These are phyloP conservation scores for Sutorius australiensis DNA, from an alignment of 768 basidiomycete genomes.

Conservation along the genomic window DNA sequence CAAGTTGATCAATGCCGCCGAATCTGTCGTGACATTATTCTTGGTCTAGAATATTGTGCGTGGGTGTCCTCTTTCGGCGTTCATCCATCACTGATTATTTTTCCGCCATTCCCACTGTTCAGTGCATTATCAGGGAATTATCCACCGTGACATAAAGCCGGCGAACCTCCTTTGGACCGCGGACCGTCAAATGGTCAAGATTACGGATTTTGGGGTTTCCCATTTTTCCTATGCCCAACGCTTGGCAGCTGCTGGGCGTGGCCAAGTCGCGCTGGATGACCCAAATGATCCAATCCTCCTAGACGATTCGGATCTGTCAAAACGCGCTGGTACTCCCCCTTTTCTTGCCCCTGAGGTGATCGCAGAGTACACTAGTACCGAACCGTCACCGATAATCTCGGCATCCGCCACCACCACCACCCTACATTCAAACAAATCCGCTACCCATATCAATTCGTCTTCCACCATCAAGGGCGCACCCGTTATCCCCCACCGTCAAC, in stretches of 20 bases:
- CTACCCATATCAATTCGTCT: constrained; percentile 29
- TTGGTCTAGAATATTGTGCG: constrained; percentile 94
- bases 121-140: constrained; percentile 98
- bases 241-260: constrained; percentile 56
- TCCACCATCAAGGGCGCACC: constrained; percentile 28
- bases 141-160: constrained; percentile 99
- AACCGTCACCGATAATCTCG: constrained; percentile 32
- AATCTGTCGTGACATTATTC: constrained; percentile 88
- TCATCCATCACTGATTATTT: constrained; percentile 2
- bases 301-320: constrained; percentile 83
- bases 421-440: constrained; percentile 28
- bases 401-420: constrained; percentile 31
- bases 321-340: constrained; percentile 91
- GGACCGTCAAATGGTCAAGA: constrained; percentile 88
- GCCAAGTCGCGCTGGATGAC: constrained; percentile 37
- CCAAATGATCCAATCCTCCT: constrained; percentile 62
- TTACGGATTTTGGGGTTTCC: constrained; percentile 97
- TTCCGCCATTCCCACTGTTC: neutral
- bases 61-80: constrained; percentile 22
- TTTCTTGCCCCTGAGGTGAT: constrained; percentile 97
- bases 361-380: constrained; percentile 50
- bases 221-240: constrained; percentile 91
- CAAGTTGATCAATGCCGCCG: constrained; percentile 78
- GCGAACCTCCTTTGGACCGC: constrained; percentile 91
- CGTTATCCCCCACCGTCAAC: constrained; percentile 34